Base-by-base conservation (phyloP, 2,329 filamentous ascomycete species). In the Cladophialophora chaetospira region DNA sequence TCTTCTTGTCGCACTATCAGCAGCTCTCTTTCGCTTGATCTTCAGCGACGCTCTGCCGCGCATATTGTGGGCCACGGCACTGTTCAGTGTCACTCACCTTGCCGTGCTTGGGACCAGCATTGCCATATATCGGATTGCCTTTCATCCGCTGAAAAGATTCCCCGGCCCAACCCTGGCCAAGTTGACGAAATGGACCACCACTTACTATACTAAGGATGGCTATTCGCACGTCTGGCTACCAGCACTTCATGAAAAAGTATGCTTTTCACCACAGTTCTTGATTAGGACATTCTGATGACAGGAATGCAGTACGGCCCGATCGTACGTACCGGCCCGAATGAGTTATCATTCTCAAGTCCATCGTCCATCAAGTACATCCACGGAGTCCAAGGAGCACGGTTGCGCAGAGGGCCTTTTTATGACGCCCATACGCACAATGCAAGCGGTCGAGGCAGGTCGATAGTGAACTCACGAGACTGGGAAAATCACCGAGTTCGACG, bases 301-400 rank as follows among this genome's bases (percentile, higher is more conserved):
- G 1, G 1, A 15, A 25, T 9, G 5, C 17, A 51, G 38, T 51
- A 49, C 36, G 42, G 42, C 35, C 19, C 48, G 33, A 54, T 58
- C 15, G 55, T 52, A 35, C 26, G 38, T 4, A 23, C 31, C 23
- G 55, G 49, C 21, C 51, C 55, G 13, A 43, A 58, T 29, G 45
- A 49, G 31, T 71, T 93, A 1, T 89, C 87, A 0, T 90, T 93
- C 66, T 82, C 86, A 2, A 81, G 90, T 63, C 88, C 89, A 0
- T 82, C 82, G 55, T 87, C 88, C 0, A 77, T 92, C 62, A 89
- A 88, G 71, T 75, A 77, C 5, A 91, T 94, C 40, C 94, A 94
- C 69, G 88, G 89, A 0, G 72, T 92, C 31, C 43, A 46, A n/a
- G 43, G 43, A 10, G 43, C 43, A n/a, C 43, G 43, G 6, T 25